Base-by-base conservation (phyloP, 176 grass and related monocot genomes). In the Oryza australiensis region DNA sequence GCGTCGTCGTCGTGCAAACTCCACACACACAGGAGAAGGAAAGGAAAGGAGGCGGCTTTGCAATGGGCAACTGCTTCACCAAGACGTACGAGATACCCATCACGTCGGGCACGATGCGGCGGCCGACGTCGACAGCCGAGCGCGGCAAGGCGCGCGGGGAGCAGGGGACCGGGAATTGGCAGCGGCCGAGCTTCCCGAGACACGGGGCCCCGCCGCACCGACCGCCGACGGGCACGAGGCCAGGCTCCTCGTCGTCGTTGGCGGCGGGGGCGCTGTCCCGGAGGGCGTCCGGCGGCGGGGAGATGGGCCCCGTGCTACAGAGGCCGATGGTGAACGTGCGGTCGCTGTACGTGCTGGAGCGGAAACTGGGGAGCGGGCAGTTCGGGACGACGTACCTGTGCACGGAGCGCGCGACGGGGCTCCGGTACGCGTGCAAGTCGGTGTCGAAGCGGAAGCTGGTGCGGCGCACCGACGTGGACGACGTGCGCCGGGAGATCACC, bases 331-430 rank as follows among this genome's bases (percentile, higher is more conserved):
- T 72, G 68, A 75, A 91, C 77, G 87, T 98, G 77, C 80, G 28
- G 0, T 65, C 92, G 72, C 37, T 82, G 37, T 98, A 81, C 88
- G n/a, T 73, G 9, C 66, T 94, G 69, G 88, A 90, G n/a, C 82
- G 49, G 74, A 88, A 94, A 86, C 92, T 98, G 9, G 92, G 95
- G 28, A 86, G 84, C 64, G 90, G 95, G 34, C 90, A 82, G 84
- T 94, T 94, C 75, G 95, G 95, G 28, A 89, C 91, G 34, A 98
- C 95, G 55, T 89, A 91, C 88, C 88, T 91, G 46, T 94, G 92
- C 92, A 94, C 81, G 74, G 95, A 98, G 83, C 77, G 62, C 60
- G 64, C 66, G 1, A 89, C 88, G 32, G 84, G 84, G 65, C 40
- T 60, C 9, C 74, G 42, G 79, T 98, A 89, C 65, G 95, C 95